phyloP scores from a whole-genome alignment of 768 basidiomycete genomes.

The Pulveroboletus sp. region DNA sequence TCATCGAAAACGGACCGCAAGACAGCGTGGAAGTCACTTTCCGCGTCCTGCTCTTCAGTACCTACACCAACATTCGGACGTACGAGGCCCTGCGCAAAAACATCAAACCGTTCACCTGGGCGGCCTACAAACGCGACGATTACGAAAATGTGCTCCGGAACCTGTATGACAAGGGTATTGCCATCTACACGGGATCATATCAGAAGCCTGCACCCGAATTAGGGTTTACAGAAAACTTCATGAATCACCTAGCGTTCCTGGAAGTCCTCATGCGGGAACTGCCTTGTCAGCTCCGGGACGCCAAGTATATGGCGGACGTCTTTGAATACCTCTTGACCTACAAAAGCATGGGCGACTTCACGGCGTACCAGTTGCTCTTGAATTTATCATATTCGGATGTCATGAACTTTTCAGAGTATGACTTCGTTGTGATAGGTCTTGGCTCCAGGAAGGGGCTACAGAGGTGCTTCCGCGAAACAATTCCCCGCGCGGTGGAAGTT shows the following conservation, averaged over 20 bases:
- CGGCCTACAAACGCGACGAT: conserved; percentile 45
- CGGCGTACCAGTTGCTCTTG: conserved; percentile 62
- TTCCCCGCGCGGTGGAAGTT: conserved; percentile 44
- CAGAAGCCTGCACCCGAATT: conserved; percentile 66
- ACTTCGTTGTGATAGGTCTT: conserved; percentile 67
- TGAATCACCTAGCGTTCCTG: conserved; percentile 62
- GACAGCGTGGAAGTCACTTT: conserved; percentile 61
- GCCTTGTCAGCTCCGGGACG: conserved; percentile 42
- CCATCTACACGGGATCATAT: conserved; percentile 70
- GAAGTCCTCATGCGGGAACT: conserved; percentile 60
- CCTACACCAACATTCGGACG: conserved; percentile 67
- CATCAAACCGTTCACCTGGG: conserved; percentile 61
- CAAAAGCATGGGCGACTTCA: conserved; percentile 74
- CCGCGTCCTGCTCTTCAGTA: conserved; percentile 67
- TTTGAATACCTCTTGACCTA: conserved; percentile 56
- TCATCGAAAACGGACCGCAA: conserved; percentile 66
- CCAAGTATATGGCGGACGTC: conserved; percentile 59
- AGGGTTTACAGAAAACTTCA: conserved; percentile 42
- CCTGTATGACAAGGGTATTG: conserved; percentile 34
- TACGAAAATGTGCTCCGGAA: conserved; percentile 52
- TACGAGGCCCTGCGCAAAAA: conserved; percentile 56
- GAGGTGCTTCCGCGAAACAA: conserved; percentile 57
- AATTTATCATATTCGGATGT: conserved; percentile 54
- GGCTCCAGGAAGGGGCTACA: conserved; percentile 63
- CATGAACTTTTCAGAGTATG: conserved; percentile 59